Base-by-base conservation (phyloP, 345 rosid species). In the Rhodomyrtus tomentosa region DNA sequence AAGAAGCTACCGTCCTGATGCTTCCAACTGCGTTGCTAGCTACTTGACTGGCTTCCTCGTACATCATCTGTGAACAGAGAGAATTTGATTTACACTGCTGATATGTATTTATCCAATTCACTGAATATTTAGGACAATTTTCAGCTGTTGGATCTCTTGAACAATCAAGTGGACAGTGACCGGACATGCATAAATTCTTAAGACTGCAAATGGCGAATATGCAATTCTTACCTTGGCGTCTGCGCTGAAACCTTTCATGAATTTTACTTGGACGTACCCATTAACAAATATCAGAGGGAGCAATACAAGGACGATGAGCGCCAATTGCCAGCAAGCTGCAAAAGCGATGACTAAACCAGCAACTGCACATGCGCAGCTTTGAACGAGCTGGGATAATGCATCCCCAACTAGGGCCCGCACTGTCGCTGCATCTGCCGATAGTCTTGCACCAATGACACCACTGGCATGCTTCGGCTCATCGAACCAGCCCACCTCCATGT, bases 31-130 rank as follows among this genome's bases (percentile, higher is more conserved):
- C 99, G 79, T 95, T 96, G 22, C 87, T 92, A 11, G 99, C 99
- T 54, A 96, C 95, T 91, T 94, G 98, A 85, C 98, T 95, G 12
- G 98, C 99, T 87, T 96, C 95, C 90, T 94, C 96, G 24, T 96
- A 96, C 98, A 90, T 93, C 89, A 84, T 85, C 98, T 96, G 93
- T 86, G 90, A 81, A 38, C 40, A 84, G n/a, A 53, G 14, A 54
- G n/a, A 50, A 42, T 10, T 55, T 55, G 18, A n/a, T 54, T 52
- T 50, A 14, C 54, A n/a, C 20, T 3, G 54, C 18, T 29, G 32
- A 29, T 62, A 29, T 29, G 7, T 27, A 62, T 15, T 2, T 6
- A 7, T 62, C 38, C 40, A 29, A 29, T 62, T 7, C 74, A 62
- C 40, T 10, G 21, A 62, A 62, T 16, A 3, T 15, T 62, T 62